Evolutionary conservation across 176 grass and related monocot species (phyloP), one percentile per base, ranked within the genome.

Genomic region (Stipa capillata): DNA sequence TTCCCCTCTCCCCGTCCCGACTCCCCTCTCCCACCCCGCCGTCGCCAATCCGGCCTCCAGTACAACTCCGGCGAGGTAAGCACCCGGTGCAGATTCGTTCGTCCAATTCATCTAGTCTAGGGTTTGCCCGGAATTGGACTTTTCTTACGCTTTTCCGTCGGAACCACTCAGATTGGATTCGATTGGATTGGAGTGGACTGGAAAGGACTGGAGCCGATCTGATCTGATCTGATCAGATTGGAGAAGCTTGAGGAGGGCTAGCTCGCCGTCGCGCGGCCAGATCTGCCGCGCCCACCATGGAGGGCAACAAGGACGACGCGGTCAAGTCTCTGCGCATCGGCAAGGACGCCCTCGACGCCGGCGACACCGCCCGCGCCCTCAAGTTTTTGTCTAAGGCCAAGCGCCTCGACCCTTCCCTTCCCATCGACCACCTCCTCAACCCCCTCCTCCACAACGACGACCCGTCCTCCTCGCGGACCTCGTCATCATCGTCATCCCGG

Each of bases 301-400:
- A 99, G 7, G 92, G 96, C 43, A 99, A 99, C 92, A 99, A 95
- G 79, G 96, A 95, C 72, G 96, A 99, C 63, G 96, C 96, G 3
- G 73, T 37, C 72, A 95, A 95, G 77, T 94, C 92, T 86, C 65
- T 99, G 80, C 84, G 92, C 43, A 99, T 99, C 63, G 96, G 83
- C 15, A 93, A 84, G 79, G 75, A 65, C 8, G 92, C 96, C 36
- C 63, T 95, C 41, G 83, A 89, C 16, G 83, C 78, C 5, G 92
- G 92, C 5, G 96, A 99, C 49, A 84, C 59, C 23, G 13, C 70
- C 16, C 90, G 96, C 21, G 96, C 96, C 68, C 13, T 93, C 55
- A 99, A 95, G 72, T 99, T 99, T 71, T 59, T 99, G 20, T 72
- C 69, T 62, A 99, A 95, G 69, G 96, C 96, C 15, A 87, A 93